These are phyloP conservation scores for Laetiporus sulphureus DNA, from an alignment of 1,284 basidiomycete genomes.

Conservation along the genomic window DNA sequence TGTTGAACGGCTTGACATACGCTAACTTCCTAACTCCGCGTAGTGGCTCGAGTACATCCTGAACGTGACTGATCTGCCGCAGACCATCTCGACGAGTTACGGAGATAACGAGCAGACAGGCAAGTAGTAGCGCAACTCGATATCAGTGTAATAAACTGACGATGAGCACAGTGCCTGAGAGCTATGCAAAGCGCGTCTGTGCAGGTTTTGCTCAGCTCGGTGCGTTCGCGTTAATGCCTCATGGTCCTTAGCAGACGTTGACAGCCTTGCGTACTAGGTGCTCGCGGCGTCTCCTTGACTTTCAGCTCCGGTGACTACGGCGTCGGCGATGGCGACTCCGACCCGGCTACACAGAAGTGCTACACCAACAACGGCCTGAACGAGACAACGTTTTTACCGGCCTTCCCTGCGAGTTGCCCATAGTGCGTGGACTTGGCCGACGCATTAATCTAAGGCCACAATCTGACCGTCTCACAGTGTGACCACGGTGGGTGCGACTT, in stretches of 20 bases:
- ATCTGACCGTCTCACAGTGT: constrained; percentile 26
- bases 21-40: constrained; percentile 1
- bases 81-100: constrained; percentile 58
- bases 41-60: constrained; percentile 54
- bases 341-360: constrained; percentile 47
- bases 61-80: constrained; percentile 33
- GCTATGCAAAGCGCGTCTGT: constrained; percentile 60
- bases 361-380: constrained; percentile 54
- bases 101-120: constrained; percentile 66
- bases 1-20: constrained; percentile 4
- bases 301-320: constrained; percentile 68
- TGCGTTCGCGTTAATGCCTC: constrained; percentile 12
- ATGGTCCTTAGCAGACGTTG: background rate
- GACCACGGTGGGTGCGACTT: constrained; percentile 56
- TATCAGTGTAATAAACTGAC: background rate
- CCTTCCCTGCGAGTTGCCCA: constrained; percentile 52
- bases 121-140: too few species aligned
- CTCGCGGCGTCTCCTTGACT: constrained; percentile 53
- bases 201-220: constrained; percentile 56
- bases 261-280: constrained; percentile 31
- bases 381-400: constrained; percentile 47
- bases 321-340: constrained; percentile 51
- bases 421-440: constrained; percentile 27
- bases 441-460: too few species aligned
- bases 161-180: constrained; percentile 42